Evolutionary conservation across 768 basidiomycete species (phyloP), one percentile per base, ranked within the genome.

Genomic region (Auriculariales sp.): DNA sequence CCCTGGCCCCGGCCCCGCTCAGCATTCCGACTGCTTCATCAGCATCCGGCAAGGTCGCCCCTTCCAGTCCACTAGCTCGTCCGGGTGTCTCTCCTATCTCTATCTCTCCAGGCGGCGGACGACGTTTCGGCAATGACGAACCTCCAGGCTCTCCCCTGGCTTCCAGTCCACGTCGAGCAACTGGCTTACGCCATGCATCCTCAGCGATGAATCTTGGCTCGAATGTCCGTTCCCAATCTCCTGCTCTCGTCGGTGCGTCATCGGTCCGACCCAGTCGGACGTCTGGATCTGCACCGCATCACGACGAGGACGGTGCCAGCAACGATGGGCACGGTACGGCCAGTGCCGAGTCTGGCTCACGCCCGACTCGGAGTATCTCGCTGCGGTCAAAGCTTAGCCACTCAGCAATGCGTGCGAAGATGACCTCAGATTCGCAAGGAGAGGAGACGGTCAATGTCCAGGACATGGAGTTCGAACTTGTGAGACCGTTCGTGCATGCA

Each of bases 401-500:
- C 3, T 81, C 83, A 1, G 78, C 74, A 46, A 67, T 87, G 4
- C 71, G 79, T 12, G 64, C 75, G n/a, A 69, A 62, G 53, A 56
- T 55, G 46, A 48, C 47, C 50, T 25, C 64, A 57, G n/a, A 19
- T 25, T 44, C 39, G 22, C 22, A 44, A 61, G 69, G 73, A 4
- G 65, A 68, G 33, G 75, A 83, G 55, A 77, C 75, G 1, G 71
- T 87, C 4, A 85, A 89, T 49, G 81, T 88, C 6, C 68, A 83
- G 59, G 81, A 88, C 59, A 81, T 79, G 70, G 85, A 88, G 55
- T 89, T 90, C 55, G 82, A 87, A 64, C 73, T 88, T 12, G 70
- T 89, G 29, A 69, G 74, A 22, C 86, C 85, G 0, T 69, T 46
- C 14, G 31, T 48, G 19, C 31, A 32, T n/a, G 47, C 34, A 4